Percentiles rank a stretch among this genome's conserved stretches.
These are phyloP conservation scores for Pythium graminicola DNA, from an alignment of 352 stramenopile species.

Conservation along the genomic window DNA sequence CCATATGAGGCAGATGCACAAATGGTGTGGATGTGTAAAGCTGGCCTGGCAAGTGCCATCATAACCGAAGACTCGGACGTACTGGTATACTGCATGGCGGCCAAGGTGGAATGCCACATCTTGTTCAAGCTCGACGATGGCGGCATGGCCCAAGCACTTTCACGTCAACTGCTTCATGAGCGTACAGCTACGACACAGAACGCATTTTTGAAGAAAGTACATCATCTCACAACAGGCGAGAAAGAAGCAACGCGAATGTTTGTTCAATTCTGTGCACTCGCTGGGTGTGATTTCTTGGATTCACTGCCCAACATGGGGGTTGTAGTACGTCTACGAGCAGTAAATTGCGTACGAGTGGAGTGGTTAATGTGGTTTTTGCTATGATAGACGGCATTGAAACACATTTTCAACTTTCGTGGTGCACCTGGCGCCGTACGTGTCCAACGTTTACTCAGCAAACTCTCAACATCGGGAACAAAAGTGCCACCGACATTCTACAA, in stretches of 20 bases:
- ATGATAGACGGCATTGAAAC: conserved; percentile 59
- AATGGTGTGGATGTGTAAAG: conserved; percentile 80
- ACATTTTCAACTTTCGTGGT: conserved; percentile 65
- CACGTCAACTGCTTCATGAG: conserved; percentile 43
- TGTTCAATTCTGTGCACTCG: conserved; percentile 68
- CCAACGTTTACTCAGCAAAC: conserved; percentile 57
- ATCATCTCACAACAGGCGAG: conserved; percentile 47
- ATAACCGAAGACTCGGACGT: conserved; percentile 81
- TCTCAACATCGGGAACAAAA: conserved; percentile 37
- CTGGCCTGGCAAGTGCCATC: conserved; percentile 46
- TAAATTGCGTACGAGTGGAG: background rate
- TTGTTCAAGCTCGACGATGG: conserved; percentile 69
- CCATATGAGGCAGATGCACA: conserved; percentile 73
- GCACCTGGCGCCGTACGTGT: conserved; percentile 48
- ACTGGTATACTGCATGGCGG: conserved; percentile 64
- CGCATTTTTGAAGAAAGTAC: conserved; percentile 57
- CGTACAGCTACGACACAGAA: conserved; percentile 37
- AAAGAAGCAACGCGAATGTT: conserved; percentile 67
- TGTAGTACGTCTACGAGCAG: conserved; percentile 34
- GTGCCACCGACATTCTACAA: conserved; percentile 46
- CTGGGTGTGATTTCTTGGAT: conserved; percentile 71
- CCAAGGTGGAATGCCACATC: conserved; percentile 41
- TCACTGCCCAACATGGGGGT: conserved; percentile 71
- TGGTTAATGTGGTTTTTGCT: background rate
- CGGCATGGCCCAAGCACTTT: conserved; percentile 52